These are phyloP conservation scores for Agrocybe pediades DNA, from an alignment of 768 basidiomycete species.

Conservation along the genomic window DNA sequence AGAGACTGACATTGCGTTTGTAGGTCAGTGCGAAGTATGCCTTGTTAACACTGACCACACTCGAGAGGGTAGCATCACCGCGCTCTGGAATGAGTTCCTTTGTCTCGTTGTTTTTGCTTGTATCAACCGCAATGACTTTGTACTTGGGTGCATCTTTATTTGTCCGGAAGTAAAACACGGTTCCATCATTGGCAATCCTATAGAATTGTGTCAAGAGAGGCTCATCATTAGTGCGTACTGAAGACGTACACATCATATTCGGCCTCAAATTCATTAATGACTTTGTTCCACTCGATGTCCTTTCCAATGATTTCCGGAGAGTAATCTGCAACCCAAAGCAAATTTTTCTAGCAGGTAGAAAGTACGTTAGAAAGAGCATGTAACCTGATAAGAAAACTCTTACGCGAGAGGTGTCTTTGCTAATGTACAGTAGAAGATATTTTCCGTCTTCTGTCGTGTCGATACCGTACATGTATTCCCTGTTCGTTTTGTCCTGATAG, in stretches of 20 bases:
- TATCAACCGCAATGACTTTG: constrained; percentile 66
- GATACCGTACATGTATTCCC: constrained; percentile 63
- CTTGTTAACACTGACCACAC: constrained; percentile 45
- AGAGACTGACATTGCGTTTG: constrained; percentile 64
- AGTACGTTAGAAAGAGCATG: too few relatives aligned
- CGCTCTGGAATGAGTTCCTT: constrained; percentile 70
- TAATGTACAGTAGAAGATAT: constrained; percentile 57
- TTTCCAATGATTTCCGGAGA: constrained; percentile 57
- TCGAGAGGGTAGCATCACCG: constrained; percentile 55
- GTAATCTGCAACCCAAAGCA: constrained; percentile 74
- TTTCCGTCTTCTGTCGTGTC: constrained; percentile 65
- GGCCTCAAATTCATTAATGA: constrained; percentile 69
- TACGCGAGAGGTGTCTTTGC: constrained; percentile 67
- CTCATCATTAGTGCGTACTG: neutral
- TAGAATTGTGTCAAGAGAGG: neutral
- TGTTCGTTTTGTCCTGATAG: constrained; percentile 62
- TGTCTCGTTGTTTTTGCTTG: constrained; percentile 50
- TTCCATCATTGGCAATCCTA: constrained; percentile 67
- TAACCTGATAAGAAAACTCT: constrained; percentile 21
- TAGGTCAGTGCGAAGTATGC: constrained; percentile 64
- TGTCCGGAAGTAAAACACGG: constrained; percentile 64
- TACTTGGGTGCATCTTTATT: constrained; percentile 67
- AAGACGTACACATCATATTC: constrained; percentile 61
- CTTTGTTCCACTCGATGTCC: constrained; percentile 72
- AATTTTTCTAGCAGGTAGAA: constrained; percentile 54